Evolutionary conservation across 2,329 filamentous ascomycete species (phyloP), one percentile per base, ranked within the genome.

Genomic region (Eurotiales sp.): DNA sequence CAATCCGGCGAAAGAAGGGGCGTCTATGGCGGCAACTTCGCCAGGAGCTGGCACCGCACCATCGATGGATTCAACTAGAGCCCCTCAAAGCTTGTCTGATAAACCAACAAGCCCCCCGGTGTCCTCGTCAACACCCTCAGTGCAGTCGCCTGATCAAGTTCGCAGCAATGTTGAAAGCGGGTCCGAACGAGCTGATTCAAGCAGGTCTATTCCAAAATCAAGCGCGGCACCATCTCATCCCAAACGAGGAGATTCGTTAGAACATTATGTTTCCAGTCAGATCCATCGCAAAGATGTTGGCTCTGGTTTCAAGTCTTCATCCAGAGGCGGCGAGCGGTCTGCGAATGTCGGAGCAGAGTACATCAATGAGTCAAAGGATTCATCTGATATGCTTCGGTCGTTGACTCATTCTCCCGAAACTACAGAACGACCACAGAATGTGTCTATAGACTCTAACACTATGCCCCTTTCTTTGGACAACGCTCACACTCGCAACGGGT

Each of bases 221-320:
- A 49, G 52, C 12, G 60, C 63, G 22, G 52, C 72, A 50, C 66
- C 68, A 27, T 63, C 66, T 53, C 63, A 69, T 39, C 81, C 81
- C 5, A 75, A 79, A 50, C 78, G 83, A 53, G 80, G 79, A 19
- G 83, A 87, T 65, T 86, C 83, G 17, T 70, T 84, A 32, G 76
- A 76, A 46, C 71, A 71, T 50, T 76, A 71, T 36, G 47, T 54
- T 62, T 63, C 68, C 56, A 66, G 83, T 52, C 64, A 81, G 57
- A 79, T 87, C 53, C 60, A 81, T 10, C 78, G 86, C 59, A 91
- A 89, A 64, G 87, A 91, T 42, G 62, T 86, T 36, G 59, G 62
- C 51, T 56, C 58, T 44, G 23, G 39, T n/a, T 42, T 40, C 30
- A 46, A 25, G 29, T 27, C 49, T 51, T 5, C 46, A 11, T 29